Conservation (phyloP, 2,329 filamentous ascomycete species). For the Nannizziopsis arthrosporioides region DNA sequence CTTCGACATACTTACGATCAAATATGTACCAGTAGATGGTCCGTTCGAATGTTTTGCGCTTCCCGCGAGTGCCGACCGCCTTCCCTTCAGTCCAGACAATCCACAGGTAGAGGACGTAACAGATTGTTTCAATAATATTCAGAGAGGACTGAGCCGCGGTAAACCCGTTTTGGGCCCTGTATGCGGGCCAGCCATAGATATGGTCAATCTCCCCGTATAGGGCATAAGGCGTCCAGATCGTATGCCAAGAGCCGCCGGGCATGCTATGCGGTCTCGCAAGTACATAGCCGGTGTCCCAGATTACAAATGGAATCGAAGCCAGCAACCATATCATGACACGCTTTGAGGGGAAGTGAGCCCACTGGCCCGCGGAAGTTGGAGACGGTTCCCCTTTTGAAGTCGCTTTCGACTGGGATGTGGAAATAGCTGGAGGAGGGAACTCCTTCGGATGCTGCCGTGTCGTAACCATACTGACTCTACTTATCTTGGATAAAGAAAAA, state of each 20-base stretch:
- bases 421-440: constrained; percentile 32
- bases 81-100: constrained; percentile 38
- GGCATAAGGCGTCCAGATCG: constrained; percentile 62
- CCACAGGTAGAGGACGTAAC: constrained; percentile 53
- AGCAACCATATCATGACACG: constrained; percentile 58
- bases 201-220: constrained; percentile 71
- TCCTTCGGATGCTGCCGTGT: constrained; percentile 44
- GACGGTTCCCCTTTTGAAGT: constrained; percentile 18
- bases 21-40: constrained; percentile 4
- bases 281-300: constrained; percentile 73
- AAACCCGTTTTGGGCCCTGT: constrained; percentile 58
- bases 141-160: constrained; percentile 60
- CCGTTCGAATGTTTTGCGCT: constrained; percentile 16
- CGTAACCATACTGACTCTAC: constrained; percentile 39
- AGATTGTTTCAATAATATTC: constrained; percentile 55
- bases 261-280: constrained; percentile 70
- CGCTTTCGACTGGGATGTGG: constrained; percentile 16
- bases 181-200: constrained; percentile 68
- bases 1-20: constrained; percentile 39
- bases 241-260: constrained; percentile 62
- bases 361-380: constrained; percentile 21
- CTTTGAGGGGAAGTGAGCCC: constrained; percentile 51
- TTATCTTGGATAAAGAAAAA: too few relatives aligned
- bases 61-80: constrained; percentile 13
- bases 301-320: constrained; percentile 63